Evolutionary conservation across 352 stramenopile species (phyloP).

Genomic region (Phytophthora pini): DNA sequence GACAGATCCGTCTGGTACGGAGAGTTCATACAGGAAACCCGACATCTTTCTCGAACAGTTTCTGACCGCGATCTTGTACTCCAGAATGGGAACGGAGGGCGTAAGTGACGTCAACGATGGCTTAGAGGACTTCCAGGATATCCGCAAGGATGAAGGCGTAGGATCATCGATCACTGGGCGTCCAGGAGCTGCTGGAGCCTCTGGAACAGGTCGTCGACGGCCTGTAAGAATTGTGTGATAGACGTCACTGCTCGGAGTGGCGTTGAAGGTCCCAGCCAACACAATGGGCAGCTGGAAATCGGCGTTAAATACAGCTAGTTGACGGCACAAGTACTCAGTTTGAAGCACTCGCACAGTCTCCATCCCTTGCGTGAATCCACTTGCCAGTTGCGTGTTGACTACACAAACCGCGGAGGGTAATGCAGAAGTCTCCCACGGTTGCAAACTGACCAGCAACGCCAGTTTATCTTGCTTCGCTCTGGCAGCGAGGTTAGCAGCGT

Average conservation of each 20-base stretch:
- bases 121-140: slow-evolving; percentile 53
- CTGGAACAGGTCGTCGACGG: slow-evolving; percentile 49
- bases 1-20: slow-evolving; percentile 30
- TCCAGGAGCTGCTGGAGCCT: slow-evolving; percentile 45
- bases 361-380: slow-evolving; percentile 34
- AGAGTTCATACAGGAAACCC: slow-evolving; percentile 64
- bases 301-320: slow-evolving; percentile 78
- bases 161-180: slow-evolving; percentile 45
- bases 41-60: slow-evolving; percentile 63
- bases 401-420: slow-evolving; percentile 79
- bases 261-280: slow-evolving; percentile 85
- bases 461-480: slow-evolving; percentile 74
- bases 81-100: slow-evolving; percentile 31
- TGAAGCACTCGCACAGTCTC: slow-evolving; percentile 77
- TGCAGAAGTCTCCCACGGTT: slow-evolving; percentile 81
- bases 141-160: slow-evolving; percentile 51
- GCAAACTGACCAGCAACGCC: slow-evolving; percentile 73
- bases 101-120: slow-evolving; percentile 19
- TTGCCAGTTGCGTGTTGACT: slow-evolving; percentile 54
- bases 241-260: slow-evolving; percentile 72
- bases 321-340: slow-evolving; percentile 66
- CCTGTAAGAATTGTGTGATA: slow-evolving; percentile 83
- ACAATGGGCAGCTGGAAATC: slow-evolving; percentile 88
- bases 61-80: slow-evolving; percentile 67
- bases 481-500: slow-evolving; percentile 51